Conservation (phyloP, 2,329 filamentous ascomycete species). For the Chalaropsis thielavioides region DNA sequence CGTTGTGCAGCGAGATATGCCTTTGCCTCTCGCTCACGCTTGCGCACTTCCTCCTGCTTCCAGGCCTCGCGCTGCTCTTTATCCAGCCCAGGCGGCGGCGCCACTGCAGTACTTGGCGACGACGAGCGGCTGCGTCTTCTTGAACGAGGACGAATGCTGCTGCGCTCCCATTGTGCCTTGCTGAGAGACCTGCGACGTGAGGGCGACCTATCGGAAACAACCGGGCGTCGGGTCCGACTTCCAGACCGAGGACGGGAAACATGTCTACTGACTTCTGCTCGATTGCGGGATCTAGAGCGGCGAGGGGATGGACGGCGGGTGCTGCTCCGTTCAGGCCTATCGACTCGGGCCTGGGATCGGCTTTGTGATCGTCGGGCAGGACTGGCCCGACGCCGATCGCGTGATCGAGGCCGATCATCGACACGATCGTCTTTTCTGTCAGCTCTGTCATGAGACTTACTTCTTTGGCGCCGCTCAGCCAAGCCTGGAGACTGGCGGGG, state of each 20-base stretch:
- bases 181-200: conserved; percentile 3
- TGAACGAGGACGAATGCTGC: conserved; percentile 25
- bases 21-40: conserved; percentile 49
- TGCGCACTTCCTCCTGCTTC: conserved; percentile 47
- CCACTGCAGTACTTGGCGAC: conserved; percentile 26
- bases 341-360: conserved; percentile 21
- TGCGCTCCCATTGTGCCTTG: conserved; percentile 20
- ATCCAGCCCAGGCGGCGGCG: conserved; percentile 29
- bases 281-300: conserved; percentile 19
- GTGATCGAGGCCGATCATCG: conserved; percentile 19
- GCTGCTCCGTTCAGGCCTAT: conserved; percentile 24
- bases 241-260: conserved; percentile 12
- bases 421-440: conserved; percentile 26
- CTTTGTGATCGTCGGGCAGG: conserved; percentile 23
- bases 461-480: conserved; percentile 23
- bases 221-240: conserved; percentile 14
- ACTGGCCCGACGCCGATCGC: conserved; percentile 23
- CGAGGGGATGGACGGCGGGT: conserved; percentile 21
- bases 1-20: conserved; percentile 48
- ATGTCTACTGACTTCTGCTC: conserved; percentile 13
- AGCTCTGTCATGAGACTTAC: background rate
- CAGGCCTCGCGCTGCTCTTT: conserved; percentile 40
- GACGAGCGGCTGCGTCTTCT: conserved; percentile 32
- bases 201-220: conserved; percentile 18
- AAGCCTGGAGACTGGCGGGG: conserved; percentile 22